Conservation (phyloP, 202 grass and related monocot genomes). For the Panicum hallii region DNA sequence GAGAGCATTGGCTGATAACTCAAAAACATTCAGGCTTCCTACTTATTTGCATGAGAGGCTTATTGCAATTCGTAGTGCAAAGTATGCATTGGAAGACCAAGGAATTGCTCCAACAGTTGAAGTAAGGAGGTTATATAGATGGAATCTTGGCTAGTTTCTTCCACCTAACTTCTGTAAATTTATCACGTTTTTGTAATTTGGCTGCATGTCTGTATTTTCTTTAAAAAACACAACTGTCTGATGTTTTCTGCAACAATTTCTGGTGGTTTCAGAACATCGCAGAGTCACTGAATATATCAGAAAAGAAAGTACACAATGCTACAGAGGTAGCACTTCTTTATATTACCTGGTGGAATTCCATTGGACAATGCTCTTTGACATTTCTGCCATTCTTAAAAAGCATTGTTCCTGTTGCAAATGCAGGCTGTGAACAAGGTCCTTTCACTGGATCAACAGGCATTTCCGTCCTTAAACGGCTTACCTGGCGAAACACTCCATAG, state of each 20-base stretch:
- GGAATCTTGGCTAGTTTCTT: neutral
- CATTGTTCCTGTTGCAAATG: constrained; percentile 34
- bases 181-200: neutral
- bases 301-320: constrained; percentile 88
- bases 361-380: constrained; percentile 24
- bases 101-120: constrained; percentile 73
- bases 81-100: constrained; percentile 68
- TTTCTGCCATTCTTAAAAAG: constrained; percentile 36
- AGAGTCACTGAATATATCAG: constrained; percentile 71
- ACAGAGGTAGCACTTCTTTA: constrained; percentile 58
- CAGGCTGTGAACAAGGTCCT: constrained; percentile 80
- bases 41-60: constrained; percentile 89
- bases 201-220: neutral
- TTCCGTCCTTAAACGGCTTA: constrained; percentile 77
- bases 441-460: constrained; percentile 91
- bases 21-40: constrained; percentile 83
- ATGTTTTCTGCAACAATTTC: constrained; percentile 10
- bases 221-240: neutral
- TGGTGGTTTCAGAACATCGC: constrained; percentile 77
- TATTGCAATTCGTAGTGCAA: constrained; percentile 74
- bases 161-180: neutral
- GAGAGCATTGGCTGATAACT: constrained; percentile 82
- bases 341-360: constrained; percentile 19
- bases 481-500: constrained; percentile 85
- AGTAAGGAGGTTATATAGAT: constrained; percentile 50